Evolutionary conservation across 805 yeast genomes (phyloP).

Genomic region (Ascoidea rubescens): DNA sequence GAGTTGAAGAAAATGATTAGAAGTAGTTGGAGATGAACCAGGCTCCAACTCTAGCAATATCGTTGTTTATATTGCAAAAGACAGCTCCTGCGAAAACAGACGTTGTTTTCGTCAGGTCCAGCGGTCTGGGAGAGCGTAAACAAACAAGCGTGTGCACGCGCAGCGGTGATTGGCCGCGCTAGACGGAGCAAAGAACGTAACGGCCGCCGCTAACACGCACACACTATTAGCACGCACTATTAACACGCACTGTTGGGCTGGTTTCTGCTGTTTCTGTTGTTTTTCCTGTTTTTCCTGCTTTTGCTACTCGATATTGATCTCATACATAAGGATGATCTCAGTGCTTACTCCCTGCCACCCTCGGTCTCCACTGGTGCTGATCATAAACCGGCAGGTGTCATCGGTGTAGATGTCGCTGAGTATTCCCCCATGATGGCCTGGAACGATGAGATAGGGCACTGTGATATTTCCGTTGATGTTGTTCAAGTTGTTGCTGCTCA

Average conservation of each 20-base stretch:
- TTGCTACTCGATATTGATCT: constrained; percentile 35
- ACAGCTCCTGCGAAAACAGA: no score
- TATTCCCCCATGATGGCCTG: constrained; percentile 94
- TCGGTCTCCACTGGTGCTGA: constrained; percentile 85
- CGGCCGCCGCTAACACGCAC: no score
- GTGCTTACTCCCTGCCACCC: constrained; percentile 87
- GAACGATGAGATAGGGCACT: constrained; percentile 78
- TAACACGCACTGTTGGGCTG: neutral
- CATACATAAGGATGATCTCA: constrained; percentile 73
- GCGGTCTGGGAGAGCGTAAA: no score
- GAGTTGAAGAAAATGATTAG: no score
- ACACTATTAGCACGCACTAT: no score
- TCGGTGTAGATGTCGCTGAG: constrained; percentile 69
- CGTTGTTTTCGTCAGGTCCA: no score
- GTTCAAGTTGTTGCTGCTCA: constrained; percentile 7
- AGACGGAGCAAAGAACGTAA: no score
- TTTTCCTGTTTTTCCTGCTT: neutral
- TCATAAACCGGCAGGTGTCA: constrained; percentile 76
- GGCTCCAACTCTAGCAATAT: no score
- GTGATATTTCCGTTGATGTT: constrained; percentile 18
- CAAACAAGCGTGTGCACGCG: no score
- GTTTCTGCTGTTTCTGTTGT: neutral
- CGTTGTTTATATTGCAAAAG: no score
- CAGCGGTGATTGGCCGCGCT: no score
- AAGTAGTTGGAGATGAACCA: no score